Evolutionary conservation across 1,284 basidiomycete species (phyloP).

Genomic region (Ustilago loliicola): DNA sequence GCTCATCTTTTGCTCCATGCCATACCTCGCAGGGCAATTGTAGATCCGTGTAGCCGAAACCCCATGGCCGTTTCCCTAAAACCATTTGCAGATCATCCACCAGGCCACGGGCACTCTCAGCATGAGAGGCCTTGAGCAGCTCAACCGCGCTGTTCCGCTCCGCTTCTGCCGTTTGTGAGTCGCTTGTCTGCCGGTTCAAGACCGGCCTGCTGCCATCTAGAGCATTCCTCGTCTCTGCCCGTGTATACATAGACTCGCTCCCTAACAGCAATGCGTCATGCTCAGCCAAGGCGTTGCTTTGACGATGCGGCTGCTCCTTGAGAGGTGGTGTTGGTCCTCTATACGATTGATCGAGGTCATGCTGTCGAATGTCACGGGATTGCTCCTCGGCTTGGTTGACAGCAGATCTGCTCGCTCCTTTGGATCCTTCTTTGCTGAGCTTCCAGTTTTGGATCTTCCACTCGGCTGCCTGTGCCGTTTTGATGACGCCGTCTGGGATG

Average conservation of each 20-base stretch:
- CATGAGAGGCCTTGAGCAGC: slow-evolving; percentile 91
- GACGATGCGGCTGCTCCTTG: neutral
- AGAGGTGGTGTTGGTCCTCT: slow-evolving; percentile 7
- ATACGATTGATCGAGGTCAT: neutral
- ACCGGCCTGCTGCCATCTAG: slow-evolving; percentile 13
- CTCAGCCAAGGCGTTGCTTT: neutral
- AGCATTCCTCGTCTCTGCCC: neutral
- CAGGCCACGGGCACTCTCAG: slow-evolving; percentile 89
- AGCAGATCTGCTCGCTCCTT: slow-evolving; percentile 5
- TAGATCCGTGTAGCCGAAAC: slow-evolving; percentile 76
- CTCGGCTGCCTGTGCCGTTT: slow-evolving; percentile 94
- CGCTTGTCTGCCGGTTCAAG: neutral
- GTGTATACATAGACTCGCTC: neutral
- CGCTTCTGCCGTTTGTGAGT: slow-evolving; percentile 9
- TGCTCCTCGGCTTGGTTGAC: slow-evolving; percentile 10
- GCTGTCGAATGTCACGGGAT: neutral
- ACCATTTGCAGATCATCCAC: slow-evolving; percentile 91
- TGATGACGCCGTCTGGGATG: slow-evolving; percentile 90
- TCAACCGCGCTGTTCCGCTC: slow-evolving; percentile 75
- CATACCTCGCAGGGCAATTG: slow-evolving; percentile 85
- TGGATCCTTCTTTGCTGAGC: slow-evolving; percentile 78
- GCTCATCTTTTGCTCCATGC: slow-evolving; percentile 93
- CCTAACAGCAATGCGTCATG: neutral
- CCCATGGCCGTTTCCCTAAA: slow-evolving; percentile 84
- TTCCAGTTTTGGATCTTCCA: slow-evolving; percentile 97